These are phyloP conservation scores for Fonsecaea nubica DNA, from an alignment of 2,329 filamentous ascomycete genomes.

Conservation along the genomic window DNA sequence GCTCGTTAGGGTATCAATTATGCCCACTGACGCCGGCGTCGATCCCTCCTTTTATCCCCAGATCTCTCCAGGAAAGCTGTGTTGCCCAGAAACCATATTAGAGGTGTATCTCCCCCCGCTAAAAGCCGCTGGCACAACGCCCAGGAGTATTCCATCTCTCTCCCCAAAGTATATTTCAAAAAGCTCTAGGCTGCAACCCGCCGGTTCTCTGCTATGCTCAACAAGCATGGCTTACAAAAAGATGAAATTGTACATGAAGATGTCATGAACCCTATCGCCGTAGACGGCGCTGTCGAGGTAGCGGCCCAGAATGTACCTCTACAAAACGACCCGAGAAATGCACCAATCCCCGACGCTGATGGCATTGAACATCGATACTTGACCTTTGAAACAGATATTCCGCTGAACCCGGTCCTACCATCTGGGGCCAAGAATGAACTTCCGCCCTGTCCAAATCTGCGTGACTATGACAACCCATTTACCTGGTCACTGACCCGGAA, in stretches of 20 bases:
- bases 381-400: constrained; percentile 37
- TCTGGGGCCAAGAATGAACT: constrained; percentile 20
- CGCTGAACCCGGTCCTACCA: constrained; percentile 31
- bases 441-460: constrained; percentile 64
- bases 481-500: constrained; percentile 76
- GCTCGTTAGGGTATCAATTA: neutral
- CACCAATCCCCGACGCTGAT: constrained; percentile 4
- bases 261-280: constrained; percentile 13
- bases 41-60: neutral
- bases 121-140: neutral
- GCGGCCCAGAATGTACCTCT: constrained; percentile 21
- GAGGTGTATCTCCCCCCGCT: neutral
- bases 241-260: constrained; percentile 8
- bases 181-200: neutral
- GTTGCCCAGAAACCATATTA: neutral
- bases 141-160: neutral
- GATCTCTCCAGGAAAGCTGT: neutral
- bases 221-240: constrained; percentile 14
- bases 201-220: constrained; percentile 16
- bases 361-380: constrained; percentile 37
- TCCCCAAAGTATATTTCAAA: neutral
- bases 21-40: constrained; percentile 9
- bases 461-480: constrained; percentile 72
- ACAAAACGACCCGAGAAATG: constrained; percentile 9
- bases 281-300: constrained; percentile 15